These are phyloP conservation scores for Russula olivacea DNA, from an alignment of 768 basidiomycete species.

Conservation along the genomic window DNA sequence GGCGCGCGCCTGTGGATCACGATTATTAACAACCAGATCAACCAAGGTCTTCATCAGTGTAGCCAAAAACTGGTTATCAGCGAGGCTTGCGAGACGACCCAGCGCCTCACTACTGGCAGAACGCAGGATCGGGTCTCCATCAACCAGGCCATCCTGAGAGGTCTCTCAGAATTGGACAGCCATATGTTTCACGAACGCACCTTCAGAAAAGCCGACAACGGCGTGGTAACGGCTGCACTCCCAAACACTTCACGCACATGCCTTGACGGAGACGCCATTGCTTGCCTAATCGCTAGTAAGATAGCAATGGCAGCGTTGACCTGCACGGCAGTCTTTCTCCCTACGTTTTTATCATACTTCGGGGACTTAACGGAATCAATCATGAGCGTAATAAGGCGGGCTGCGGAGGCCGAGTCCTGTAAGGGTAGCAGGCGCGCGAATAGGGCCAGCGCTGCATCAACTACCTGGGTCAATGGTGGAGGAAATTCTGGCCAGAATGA, in stretches of 20 bases:
- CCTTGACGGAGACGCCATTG: slow-evolving; percentile 46
- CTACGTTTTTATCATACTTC: slow-evolving; percentile 82
- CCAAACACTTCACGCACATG: slow-evolving; percentile 65
- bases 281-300: slow-evolving; percentile 58
- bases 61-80: slow-evolving; percentile 78
- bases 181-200: slow-evolving; percentile 35
- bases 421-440: slow-evolving; percentile 74
- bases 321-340: slow-evolving; percentile 76
- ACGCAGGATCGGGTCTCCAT: slow-evolving; percentile 72
- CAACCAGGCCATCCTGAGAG: slow-evolving; percentile 66
- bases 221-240: slow-evolving; percentile 50
- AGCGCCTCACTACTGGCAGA: slow-evolving; percentile 81
- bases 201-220: slow-evolving; percentile 71
- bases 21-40: slow-evolving; percentile 89
- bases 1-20: slow-evolving; percentile 86
- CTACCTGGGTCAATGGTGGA: slow-evolving; percentile 73
- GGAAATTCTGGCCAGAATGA: slow-evolving; percentile 57
- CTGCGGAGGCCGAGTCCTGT: slow-evolving; percentile 60
- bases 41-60: slow-evolving; percentile 85
- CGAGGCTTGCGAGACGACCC: slow-evolving; percentile 78
- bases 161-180: slow-evolving; percentile 3
- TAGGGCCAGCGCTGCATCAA: slow-evolving; percentile 84
- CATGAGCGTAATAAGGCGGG: slow-evolving; percentile 51
- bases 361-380: slow-evolving; percentile 62
- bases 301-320: slow-evolving; percentile 77